Conservation (phyloP, 1,284 basidiomycete genomes). For the Malassezia pachydermatis region DNA sequence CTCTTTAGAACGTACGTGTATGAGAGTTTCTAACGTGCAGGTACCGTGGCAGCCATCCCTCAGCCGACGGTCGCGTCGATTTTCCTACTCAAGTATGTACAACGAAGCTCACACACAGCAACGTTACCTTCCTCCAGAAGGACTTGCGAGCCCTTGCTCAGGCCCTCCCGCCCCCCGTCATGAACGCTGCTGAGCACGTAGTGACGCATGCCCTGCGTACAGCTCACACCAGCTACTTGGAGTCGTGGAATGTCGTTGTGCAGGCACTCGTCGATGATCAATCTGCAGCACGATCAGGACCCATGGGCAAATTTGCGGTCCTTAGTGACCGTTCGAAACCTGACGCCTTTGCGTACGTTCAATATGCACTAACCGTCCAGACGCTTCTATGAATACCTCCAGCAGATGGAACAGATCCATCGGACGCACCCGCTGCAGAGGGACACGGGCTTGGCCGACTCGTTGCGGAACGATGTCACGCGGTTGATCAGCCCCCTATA, state of each 20-base stretch:
- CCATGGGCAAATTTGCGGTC: not conserved
- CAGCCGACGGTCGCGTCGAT: slow-evolving; percentile 15
- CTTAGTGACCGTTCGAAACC: not conserved
- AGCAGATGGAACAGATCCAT: slow-evolving; percentile 9
- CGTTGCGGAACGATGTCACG: slow-evolving; percentile 12
- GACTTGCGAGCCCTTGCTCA: not conserved
- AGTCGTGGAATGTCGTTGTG: slow-evolving; percentile 16
- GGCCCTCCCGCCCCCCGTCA: not conserved
- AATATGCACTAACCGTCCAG: not conserved
- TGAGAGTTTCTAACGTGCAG: not conserved
- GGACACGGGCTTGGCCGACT: not conserved
- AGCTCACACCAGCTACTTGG: slow-evolving; percentile 13
- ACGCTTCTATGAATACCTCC: slow-evolving; percentile 6
- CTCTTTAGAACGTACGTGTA: slow-evolving; percentile 13
- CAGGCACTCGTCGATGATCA: not conserved
- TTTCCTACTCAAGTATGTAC: slow-evolving; percentile 13
- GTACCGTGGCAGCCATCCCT: slow-evolving; percentile 4
- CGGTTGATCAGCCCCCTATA: slow-evolving; percentile 15
- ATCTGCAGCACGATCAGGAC: not conserved
- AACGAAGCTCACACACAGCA: not conserved
- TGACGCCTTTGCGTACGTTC: not conserved
- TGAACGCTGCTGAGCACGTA: not conserved
- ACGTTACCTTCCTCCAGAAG: slow-evolving; percentile 8
- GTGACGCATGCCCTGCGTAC: slow-evolving; percentile 9
- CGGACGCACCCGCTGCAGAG: slow-evolving; percentile 4